Evolutionary conservation across 179 eudicot genomes (phyloP).

Genomic region (Sideroxylon spinosum): DNA sequence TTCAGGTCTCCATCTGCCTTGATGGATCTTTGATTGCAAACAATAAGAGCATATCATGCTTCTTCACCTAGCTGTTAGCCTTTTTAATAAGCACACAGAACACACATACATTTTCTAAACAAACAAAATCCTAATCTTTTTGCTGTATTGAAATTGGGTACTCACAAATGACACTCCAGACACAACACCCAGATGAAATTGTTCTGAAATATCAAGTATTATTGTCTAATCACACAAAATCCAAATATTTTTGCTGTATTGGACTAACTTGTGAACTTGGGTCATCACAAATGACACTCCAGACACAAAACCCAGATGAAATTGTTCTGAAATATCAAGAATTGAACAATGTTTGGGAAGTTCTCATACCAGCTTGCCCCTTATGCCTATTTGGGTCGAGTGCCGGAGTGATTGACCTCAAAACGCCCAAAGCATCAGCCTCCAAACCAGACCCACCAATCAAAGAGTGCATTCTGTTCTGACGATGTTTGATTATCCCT

Average conservation of each 20-base stretch:
- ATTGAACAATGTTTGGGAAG: background rate
- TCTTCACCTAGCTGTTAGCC: background rate
- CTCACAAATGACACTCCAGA: background rate
- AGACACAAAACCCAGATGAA: background rate
- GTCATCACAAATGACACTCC: background rate
- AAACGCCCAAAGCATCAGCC: constrained; percentile 52
- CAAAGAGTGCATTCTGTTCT: constrained; percentile 27
- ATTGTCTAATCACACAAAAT: no score
- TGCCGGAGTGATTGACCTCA: constrained; percentile 68
- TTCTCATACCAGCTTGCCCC: constrained; percentile 86
- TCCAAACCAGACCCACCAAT: constrained; percentile 35
- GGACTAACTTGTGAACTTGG: background rate
- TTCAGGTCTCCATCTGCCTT: background rate
- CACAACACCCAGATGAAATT: background rate
- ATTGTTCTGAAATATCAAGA: background rate
- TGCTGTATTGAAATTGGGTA: background rate
- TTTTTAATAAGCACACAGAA: background rate
- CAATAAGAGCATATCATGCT: background rate
- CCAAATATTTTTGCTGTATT: background rate
- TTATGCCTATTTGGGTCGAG: constrained; percentile 64
- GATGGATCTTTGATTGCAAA: background rate
- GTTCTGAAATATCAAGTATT: background rate
- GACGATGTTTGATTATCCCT: constrained; percentile 16
- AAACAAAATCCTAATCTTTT: background rate
- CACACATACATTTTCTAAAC: no score